A percentile compares a stretch with the other conserved stretches of the same genome.
Evolutionary conservation across 164 flowering plant species (phyloP).

Genomic region (Litsea cubeba): DNA sequence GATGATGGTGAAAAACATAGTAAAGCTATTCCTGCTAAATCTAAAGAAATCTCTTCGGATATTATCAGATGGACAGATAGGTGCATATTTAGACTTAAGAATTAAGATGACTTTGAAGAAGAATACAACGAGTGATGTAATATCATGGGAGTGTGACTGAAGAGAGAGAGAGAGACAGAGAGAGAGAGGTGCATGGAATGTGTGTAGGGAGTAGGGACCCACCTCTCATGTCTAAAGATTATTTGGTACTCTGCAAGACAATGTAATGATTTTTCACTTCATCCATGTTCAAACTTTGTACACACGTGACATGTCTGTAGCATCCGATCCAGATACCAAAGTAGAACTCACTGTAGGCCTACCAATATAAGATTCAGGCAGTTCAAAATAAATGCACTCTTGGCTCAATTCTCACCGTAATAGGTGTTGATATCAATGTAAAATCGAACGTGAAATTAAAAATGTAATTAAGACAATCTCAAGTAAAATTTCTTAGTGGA

Average conservation of each 20-base stretch:
- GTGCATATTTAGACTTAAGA: not conserved
- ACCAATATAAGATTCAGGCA: too few relatives aligned
- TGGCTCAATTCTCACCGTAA: too few relatives aligned
- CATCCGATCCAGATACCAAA: too few relatives aligned
- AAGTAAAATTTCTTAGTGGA: fast-evolving
- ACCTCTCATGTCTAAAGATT: conserved; percentile 16
- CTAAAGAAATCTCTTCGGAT: not conserved
- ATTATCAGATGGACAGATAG: not conserved
- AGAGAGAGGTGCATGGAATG: conserved; percentile 20
- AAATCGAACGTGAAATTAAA: too few relatives aligned
- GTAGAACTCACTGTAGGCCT: too few relatives aligned
- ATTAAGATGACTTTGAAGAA: conserved; percentile 8
- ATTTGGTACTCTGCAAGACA: not conserved
- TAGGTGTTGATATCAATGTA: too few relatives aligned
- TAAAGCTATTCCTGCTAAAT: not conserved
- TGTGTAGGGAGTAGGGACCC: conserved; percentile 17
- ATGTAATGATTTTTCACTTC: not conserved
- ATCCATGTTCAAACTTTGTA: too few relatives aligned
- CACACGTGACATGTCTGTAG: not conserved
- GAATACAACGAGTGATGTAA: conserved; percentile 37
- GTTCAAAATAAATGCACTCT: too few relatives aligned
- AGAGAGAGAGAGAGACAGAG: conserved; percentile 5
- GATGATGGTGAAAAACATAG: conserved; percentile 3
- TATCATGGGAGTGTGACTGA: conserved; percentile 31
- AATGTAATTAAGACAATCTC: too few relatives aligned